Evolutionary conservation across 1,139 yeast genomes (phyloP).

Genomic region (Yamadazyma mexicana): DNA sequence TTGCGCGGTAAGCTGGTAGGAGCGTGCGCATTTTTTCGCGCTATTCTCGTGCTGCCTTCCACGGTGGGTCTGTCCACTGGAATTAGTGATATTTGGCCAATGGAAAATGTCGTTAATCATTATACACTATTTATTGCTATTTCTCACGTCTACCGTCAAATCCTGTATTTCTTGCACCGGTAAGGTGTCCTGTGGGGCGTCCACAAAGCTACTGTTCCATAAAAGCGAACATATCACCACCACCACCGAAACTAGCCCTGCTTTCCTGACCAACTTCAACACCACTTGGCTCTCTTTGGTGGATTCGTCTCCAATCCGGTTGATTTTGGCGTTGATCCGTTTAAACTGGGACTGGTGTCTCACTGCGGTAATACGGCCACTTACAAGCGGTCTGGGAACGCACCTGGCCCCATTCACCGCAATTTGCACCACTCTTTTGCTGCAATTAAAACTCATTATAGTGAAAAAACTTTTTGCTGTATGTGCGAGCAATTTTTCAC

Average conservation of each 20-base stretch:
- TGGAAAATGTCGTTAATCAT: neutral
- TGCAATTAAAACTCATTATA: too few relatives aligned
- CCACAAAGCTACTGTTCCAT: slow-evolving; percentile 30
- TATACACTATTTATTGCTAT: neutral
- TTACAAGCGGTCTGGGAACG: too few relatives aligned
- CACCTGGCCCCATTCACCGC: too few relatives aligned
- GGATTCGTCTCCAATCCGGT: slow-evolving; percentile 36
- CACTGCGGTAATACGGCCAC: neutral
- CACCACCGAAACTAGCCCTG: slow-evolving; percentile 36
- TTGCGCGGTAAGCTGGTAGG: neutral
- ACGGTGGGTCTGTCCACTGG: too few relatives aligned
- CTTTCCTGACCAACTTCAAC: slow-evolving; percentile 28
- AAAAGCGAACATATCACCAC: slow-evolving; percentile 35
- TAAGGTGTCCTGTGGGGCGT: slow-evolving; percentile 12
- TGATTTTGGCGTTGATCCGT: slow-evolving; percentile 19
- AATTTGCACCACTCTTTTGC: too few relatives aligned
- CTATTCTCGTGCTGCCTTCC: too few relatives aligned
- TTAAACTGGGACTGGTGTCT: slow-evolving; percentile 12
- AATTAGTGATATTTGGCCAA: too few relatives aligned
- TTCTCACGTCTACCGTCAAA: slow-evolving; percentile 24
- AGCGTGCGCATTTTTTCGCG: too few relatives aligned
- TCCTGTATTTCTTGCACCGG: slow-evolving; percentile 16
- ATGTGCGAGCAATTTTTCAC: too few relatives aligned
- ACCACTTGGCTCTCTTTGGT: slow-evolving; percentile 32
- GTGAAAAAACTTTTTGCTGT: too few relatives aligned